Base-by-base conservation (phyloP, 108 stramenopile genomes). In the Parmales sp. region DNA sequence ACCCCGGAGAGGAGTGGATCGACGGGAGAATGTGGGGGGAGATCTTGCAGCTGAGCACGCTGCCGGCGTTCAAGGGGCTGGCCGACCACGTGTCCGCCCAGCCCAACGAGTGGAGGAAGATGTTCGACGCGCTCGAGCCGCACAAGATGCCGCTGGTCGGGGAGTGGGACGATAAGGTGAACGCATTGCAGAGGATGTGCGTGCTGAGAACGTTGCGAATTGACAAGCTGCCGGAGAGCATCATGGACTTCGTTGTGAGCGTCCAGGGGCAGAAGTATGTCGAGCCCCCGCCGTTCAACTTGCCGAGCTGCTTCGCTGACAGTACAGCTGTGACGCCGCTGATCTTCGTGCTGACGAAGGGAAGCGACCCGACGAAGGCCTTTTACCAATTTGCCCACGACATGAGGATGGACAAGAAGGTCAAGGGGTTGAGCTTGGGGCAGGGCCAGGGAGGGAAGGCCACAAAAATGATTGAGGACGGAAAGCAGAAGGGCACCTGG, bases 401-500 rank as follows among this genome's bases (percentile, higher is more conserved):
- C 26, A 66, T 43, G 44, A 73, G 67, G n/a, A 82, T 83, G 37
- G 72, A 64, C 18, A 78, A 81, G 31, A 66, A 79, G 1, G 60
- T 85, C 36, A 65, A 79, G 46, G 71, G 83, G 25, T 76, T 83
- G 36, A 82, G 80, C 22, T 51, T 85, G 13, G 84, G 84, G 13
- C 84, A 85, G 66, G 84, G 84, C 22, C 84, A 85, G 51, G 84
- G 84, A 8, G 78, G 82, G 1, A 71, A 64, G 37, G 84, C 84
- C 8, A 72, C 75, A 23, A 51, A 70, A 28, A 64, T 85, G n/a
- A 74, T 85, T n/a, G 76, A 68, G 26, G 19, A 68, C 3, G 71
- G 64, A 0, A 26, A 25, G 22, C 26, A 20, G 63, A 72, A 34
- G 0, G 85, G 85, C 39, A 78, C 78, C 25, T 86, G 85, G 85